Base-by-base conservation (phyloP, 305 asterid species). In the Galium porrigens region DNA sequence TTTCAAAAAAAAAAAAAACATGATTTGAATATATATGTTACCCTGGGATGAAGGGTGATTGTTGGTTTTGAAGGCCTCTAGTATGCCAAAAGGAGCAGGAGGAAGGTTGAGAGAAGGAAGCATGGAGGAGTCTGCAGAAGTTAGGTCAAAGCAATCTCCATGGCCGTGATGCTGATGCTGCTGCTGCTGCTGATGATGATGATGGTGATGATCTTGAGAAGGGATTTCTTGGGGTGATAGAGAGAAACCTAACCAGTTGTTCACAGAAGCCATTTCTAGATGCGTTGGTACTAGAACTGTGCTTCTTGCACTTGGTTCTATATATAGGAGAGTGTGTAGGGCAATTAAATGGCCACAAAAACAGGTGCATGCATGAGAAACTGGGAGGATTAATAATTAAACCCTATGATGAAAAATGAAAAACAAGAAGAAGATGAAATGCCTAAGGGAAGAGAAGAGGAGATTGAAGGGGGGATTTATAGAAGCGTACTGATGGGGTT, bases 171-270 rank as follows among this genome's bases (percentile, higher is more conserved):
- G 30, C 8, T 48, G 7, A 7, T 15, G 7, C 54, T 44, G n/a
- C 17, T 27, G 29, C 11, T 11, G n/a, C 0, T 4, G 55, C 3
- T 49, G 55, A 0, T 49, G 55, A 1, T 49, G 55, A 6, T 52
- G 73, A 25, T 73, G 70, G 12, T 73, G 76, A 29, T 46, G 68
- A 60, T 57, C 36, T 58, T 61, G 42, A 58, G 72, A 54, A 72
- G 72, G 61, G 42, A 71, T 78, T 58, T 82, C 69, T 53, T 87
- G 92, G 46, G 85, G 84, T 6, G 87, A 82, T 63, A 86, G 82
- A 51, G 95, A 80, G 74, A 89, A 89, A 0, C 94, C 90, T 20
- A 89, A 72, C 96, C 96, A 89, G 78, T 86, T 84, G 42, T 84
- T 86, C 86, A 81, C 79, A 41, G 90, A 76, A 62, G 72, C 75